Base-by-base conservation (phyloP, 352 stramenopile species). In the Globisporangium parvum region DNA sequence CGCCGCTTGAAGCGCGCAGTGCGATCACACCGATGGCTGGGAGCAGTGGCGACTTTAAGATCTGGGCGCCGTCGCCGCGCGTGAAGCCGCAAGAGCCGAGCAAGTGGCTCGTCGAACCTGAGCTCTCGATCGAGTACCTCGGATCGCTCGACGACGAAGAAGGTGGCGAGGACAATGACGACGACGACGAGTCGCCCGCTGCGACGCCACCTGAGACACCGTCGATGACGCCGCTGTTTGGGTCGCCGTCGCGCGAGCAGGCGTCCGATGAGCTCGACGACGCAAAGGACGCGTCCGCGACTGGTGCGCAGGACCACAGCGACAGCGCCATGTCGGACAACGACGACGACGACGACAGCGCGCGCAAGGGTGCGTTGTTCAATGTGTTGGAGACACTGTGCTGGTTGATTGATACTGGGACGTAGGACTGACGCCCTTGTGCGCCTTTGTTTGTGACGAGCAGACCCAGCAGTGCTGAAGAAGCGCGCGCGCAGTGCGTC, bases 51-150 rank as follows among this genome's bases (percentile, higher is more conserved):
- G 75, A 73, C 47, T 58, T 54, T 37, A 91, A 92, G 64, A 89
- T 93, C 47, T 95, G 85, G 85, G 82, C 81, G 0, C 85, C 85
- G 11, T 95, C 85, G 8, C 85, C 85, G 31, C 79, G 85, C 23
- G 72, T 91, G 6, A 85, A 77, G 37, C 68, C 73, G 20, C 77
- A 75, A 12, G 82, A 93, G 61, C 63, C 74, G 18, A 92, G 71
- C 66, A 90, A 91, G 55, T 95, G 85, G 85, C 69, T 95, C 6
- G 71, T 92, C 51, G 80, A 93, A 28, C 85, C 85, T 1, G 69
- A 79, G 47, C 70, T 95, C n/a, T 59, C 67, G 26, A 85, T 95
- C 39, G 73, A 87, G 62, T 93, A 92, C 47, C 62, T 95, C 3
- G 85, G 85, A 6, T 90, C 80, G 11, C 80, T 95, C 52, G 80